Evolutionary conservation across 192 early-diverging fungal genomes (phyloP), one percentile per base, ranked within the genome.

Genomic region (Podila epicladia): DNA sequence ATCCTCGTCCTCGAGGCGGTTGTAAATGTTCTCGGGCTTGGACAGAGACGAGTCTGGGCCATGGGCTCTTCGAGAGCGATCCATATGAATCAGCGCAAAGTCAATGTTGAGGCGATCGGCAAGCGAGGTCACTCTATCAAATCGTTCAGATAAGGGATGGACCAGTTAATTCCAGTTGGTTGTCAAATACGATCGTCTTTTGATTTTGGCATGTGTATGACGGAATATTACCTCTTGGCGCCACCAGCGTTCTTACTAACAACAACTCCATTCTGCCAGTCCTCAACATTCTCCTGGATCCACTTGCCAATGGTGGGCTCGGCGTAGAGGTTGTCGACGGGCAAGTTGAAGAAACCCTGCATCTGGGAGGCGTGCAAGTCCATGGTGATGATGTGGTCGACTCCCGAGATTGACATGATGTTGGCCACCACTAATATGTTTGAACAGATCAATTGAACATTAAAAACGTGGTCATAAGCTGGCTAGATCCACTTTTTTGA

Each of bases 381-480:
- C 93, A 99, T 94, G 12, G 98, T 99, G 83, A 99, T 98, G 49
- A 99, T 89, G 87, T 99, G 98, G 85, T 99, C 95, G 3, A 95
- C 97, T 26, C 98, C 98, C 13, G 96, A 90, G 55, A 97, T 95
- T 0, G 89, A 91, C 50, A 99, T 87, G 93, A 98, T 97, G 83
- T 93, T 97, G 48, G 97, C 97, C 51, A 97, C 91, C 62, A 99
- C 92, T 92, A 69, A 37, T 22, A 31, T 8, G 57, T 50, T 62
- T 41, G 19, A 15, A 5, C 24, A 12, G 31, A 20, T 38, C 2
- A 31, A 58, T 48, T 24, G 58, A 48, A 58, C 24, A 24, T 17
- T 51, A 26, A 29, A n/a, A 32, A 58, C 28, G 6, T 33, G 26
- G 41, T 15, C 49, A 55, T 33, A 26, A 28, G 24, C 8, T n/a